Percentiles rank a stretch among this genome's conserved stretches.
These are phyloP conservation scores for Acanthamoeba healyi DNA, from an alignment of 208 protist genomes.

Conservation along the genomic window DNA sequence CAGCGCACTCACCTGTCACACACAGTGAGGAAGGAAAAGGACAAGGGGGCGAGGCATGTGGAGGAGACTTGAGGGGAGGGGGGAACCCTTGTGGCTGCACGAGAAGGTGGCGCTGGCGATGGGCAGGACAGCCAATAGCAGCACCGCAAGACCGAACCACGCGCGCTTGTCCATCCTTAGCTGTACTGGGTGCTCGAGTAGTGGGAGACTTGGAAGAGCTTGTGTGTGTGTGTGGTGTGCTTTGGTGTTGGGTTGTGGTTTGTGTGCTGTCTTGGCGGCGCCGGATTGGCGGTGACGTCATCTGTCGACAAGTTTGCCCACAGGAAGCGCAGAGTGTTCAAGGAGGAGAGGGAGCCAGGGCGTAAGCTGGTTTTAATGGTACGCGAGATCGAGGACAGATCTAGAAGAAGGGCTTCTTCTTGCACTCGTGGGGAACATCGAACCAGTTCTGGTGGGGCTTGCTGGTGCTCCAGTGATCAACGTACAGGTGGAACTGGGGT, in stretches of 20 bases:
- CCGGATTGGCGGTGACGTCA: no score
- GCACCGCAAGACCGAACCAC: neutral
- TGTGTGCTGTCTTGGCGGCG: neutral
- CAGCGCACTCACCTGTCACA: neutral
- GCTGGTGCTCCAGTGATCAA: neutral
- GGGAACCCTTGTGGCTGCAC: neutral
- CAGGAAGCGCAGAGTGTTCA: no score
- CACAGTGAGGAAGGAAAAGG: neutral
- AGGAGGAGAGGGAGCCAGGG: no score
- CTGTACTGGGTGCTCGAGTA: neutral
- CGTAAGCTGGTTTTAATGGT: no score
- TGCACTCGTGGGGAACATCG: slow-evolving; percentile 41
- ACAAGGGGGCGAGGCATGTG: neutral
- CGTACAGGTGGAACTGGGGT: slow-evolving; percentile 28
- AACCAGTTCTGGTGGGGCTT: slow-evolving; percentile 33
- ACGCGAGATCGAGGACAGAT: no score
- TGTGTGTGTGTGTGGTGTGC: neutral
- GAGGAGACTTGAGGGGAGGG: neutral
- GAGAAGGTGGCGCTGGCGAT: neutral
- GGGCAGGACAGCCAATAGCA: neutral
- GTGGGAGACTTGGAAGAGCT: neutral
- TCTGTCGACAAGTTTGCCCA: no score
- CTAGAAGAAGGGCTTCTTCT: neutral
- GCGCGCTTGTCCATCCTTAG: neutral
- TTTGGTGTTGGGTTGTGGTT: neutral